phyloP scores from a whole-genome alignment of 768 basidiomycete genomes.

The Trametes cinnabarina region DNA sequence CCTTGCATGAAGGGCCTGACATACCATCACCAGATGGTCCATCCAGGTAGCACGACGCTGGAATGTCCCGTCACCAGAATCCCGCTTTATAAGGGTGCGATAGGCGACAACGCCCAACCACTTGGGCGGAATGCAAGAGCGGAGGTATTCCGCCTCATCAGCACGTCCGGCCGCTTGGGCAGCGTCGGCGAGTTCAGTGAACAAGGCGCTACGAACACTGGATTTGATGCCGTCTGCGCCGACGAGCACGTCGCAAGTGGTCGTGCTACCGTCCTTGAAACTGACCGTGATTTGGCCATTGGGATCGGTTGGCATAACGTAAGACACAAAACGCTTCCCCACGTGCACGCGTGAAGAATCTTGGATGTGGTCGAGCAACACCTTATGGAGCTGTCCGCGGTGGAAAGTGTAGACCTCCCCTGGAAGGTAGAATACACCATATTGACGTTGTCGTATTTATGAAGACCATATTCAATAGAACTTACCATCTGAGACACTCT shows the following conservation, averaged over 20 bases:
- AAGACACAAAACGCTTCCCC: slow-evolving; percentile 18
- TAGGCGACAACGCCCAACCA: slow-evolving; percentile 4
- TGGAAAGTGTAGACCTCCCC: slow-evolving; percentile 13
- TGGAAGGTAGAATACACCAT: not conserved
- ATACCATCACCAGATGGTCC: not conserved
- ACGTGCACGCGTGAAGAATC: slow-evolving; percentile 14
- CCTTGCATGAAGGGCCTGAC: not conserved
- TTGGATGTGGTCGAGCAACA: slow-evolving; percentile 15
- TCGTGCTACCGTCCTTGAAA: slow-evolving; percentile 27
- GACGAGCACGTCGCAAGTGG: slow-evolving; percentile 27
- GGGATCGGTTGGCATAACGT: not conserved
- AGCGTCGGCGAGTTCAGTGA: not conserved
- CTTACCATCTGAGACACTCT: not conserved
- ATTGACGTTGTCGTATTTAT: not conserved
- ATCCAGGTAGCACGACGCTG: not conserved
- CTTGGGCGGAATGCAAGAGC: not conserved
- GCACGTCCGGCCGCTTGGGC: not conserved
- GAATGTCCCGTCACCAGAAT: not conserved
- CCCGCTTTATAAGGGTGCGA: not conserved
- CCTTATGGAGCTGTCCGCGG: slow-evolving; percentile 19
- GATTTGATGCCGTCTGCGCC: slow-evolving; percentile 29
- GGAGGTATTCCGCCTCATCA: not conserved
- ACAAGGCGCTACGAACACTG: slow-evolving; percentile 9
- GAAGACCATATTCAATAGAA: not conserved
- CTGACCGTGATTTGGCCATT: slow-evolving; percentile 13